Conservation (phyloP, 345 rosid genomes). For the Arabis alpina region DNA sequence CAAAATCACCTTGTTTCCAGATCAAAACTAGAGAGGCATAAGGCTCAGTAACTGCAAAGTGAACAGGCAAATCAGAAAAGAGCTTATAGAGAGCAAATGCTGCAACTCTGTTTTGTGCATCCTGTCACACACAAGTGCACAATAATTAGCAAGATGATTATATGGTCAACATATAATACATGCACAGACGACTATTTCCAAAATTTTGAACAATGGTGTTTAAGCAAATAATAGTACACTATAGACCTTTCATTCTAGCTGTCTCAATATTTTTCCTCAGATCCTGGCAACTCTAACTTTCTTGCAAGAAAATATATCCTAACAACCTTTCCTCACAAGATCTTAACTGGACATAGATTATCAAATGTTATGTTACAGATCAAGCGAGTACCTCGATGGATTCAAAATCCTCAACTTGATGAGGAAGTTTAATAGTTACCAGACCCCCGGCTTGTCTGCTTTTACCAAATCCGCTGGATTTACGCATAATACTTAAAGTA, state of each 20-base stretch:
- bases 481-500: constrained; percentile 77
- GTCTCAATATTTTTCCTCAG: constrained; percentile 12
- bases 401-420: constrained; percentile 54
- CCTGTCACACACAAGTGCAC: constrained; percentile 54
- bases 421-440: constrained; percentile 75
- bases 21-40: constrained; percentile 69
- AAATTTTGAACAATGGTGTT: constrained; percentile 16
- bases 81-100: constrained; percentile 78
- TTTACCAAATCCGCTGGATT: constrained; percentile 88
- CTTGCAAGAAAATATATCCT: neutral
- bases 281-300: constrained; percentile 10
- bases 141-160: constrained; percentile 19
- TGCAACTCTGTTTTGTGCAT: constrained; percentile 87
- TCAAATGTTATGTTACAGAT: constrained; percentile 13
- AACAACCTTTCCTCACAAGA: neutral
- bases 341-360: constrained; percentile 8
- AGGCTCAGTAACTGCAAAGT: constrained; percentile 73
- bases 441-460: constrained; percentile 93
- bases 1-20: constrained; percentile 77
- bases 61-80: constrained; percentile 78
- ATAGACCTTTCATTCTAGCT: constrained; percentile 19
- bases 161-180: constrained; percentile 5
- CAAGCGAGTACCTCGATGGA: constrained; percentile 66
- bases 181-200: constrained; percentile 1
- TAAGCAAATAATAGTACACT: constrained; percentile 7